Conservation (phyloP, 2,329 filamentous ascomycete genomes). For the Fusarium tupiense region DNA sequence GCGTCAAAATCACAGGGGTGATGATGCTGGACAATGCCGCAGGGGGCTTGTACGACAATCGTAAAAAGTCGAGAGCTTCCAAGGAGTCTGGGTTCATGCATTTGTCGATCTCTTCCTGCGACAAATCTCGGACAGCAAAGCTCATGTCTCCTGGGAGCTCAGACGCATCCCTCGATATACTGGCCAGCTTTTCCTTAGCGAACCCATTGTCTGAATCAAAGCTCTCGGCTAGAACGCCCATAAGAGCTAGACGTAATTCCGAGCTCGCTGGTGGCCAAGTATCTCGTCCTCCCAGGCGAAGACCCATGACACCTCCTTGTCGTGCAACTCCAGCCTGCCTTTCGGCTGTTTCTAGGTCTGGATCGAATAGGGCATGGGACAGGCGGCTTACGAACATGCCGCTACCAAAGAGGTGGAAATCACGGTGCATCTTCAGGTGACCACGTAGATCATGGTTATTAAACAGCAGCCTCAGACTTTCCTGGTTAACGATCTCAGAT, state of each 20-base stretch:
- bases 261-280: slow-evolving; percentile 95
- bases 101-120: slow-evolving; percentile 79
- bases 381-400: slow-evolving; percentile 84
- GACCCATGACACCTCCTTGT: slow-evolving; percentile 78
- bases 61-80: slow-evolving; percentile 91
- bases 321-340: slow-evolving; percentile 74
- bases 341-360: slow-evolving; percentile 82
- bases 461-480: slow-evolving; percentile 81
- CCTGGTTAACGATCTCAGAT: slow-evolving; percentile 78
- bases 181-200: slow-evolving; percentile 36
- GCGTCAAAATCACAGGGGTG: slow-evolving; percentile 73
- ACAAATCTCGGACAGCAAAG: slow-evolving; percentile 86
- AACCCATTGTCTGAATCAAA: slow-evolving; percentile 56
- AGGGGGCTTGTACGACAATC: slow-evolving; percentile 84
- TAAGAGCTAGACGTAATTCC: slow-evolving; percentile 87
- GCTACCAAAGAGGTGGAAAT: slow-evolving; percentile 86
- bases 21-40: slow-evolving; percentile 77
- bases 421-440: slow-evolving; percentile 79
- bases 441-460: slow-evolving; percentile 74
- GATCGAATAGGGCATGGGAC: slow-evolving; percentile 84
- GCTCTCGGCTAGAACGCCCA: slow-evolving; percentile 83
- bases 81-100: slow-evolving; percentile 86
- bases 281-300: slow-evolving; percentile 82
- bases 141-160: slow-evolving; percentile 75
- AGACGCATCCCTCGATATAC: slow-evolving; percentile 45